Percentiles rank a stretch among this genome's conserved stretches.
phyloP scores from a whole-genome alignment of 495 filamentous ascomycete genomes.

The Penicillium dipodomyicola region DNA sequence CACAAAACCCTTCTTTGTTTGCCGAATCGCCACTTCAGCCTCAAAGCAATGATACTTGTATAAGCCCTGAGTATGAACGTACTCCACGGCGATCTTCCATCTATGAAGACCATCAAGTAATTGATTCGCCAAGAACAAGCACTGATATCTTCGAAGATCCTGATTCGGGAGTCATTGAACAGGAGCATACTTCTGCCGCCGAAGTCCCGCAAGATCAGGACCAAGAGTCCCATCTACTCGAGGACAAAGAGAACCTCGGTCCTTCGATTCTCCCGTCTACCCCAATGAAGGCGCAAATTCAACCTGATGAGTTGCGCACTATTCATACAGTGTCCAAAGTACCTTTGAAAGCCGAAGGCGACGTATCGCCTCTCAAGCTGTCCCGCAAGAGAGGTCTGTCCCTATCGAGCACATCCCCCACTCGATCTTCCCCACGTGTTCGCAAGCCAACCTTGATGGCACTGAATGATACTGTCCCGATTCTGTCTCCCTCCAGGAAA shows the following conservation, averaged over 20 bases:
- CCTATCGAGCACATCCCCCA: constrained; percentile 39
- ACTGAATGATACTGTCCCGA: constrained; percentile 14
- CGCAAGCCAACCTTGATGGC: constrained; percentile 28
- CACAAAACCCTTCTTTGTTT: constrained; percentile 19
- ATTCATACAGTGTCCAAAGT: constrained; percentile 76
- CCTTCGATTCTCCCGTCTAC: constrained; percentile 35
- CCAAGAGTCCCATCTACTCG: constrained; percentile 9
- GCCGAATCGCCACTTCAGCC: constrained; percentile 22
- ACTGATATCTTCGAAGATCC: constrained; percentile 28
- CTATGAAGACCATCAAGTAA: constrained; percentile 6
- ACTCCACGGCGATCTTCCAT: constrained; percentile 5
- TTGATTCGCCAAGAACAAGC: constrained; percentile 16
- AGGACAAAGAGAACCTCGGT: constrained; percentile 36
- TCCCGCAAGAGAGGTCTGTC: constrained; percentile 54
- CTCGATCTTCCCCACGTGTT: constrained; percentile 35
- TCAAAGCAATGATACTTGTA: constrained; percentile 9
- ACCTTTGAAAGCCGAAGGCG: constrained; percentile 66
- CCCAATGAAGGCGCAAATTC: constrained; percentile 26
- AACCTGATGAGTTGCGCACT: constrained; percentile 35
- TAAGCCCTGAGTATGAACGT: constrained; percentile 12
- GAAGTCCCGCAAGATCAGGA: constrained; percentile 19
- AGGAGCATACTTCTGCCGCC: background rate
- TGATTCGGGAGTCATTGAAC: constrained; percentile 1
- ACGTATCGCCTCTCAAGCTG: constrained; percentile 57
- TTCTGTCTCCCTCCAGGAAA: constrained; percentile 29